Base-by-base conservation (phyloP, 139 green algal species). In the Picochlorum sp. region DNA sequence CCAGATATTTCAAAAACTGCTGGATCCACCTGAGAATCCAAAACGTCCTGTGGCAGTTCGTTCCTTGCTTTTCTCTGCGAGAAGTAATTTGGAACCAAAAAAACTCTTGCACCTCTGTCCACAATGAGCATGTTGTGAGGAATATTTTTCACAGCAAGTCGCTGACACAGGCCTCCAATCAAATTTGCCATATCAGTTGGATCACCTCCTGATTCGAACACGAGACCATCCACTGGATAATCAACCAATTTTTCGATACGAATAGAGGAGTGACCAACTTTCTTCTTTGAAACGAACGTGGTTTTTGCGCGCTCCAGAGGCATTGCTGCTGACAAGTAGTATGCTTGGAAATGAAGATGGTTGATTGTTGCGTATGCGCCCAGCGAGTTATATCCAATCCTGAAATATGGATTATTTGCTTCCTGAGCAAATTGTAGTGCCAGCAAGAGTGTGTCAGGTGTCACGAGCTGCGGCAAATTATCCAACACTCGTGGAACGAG, bases 321-420 rank as follows among this genome's bases (percentile, higher is more conserved):
- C 63, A 97, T 88, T 2, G 85, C 73, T 0, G 72, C 61, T 7
- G 74, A 63, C 26, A 97, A 75, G 72, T 94, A 95, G 65, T 70
- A 63, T 15, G 86, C 86, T 84, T 99, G 94, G 77, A 97, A 98
- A 80, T 99, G 94, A 52, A 99, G 84, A 70, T 99, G 94, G 82
- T 99, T 99, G 81, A 99, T 95, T 49, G 94, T 98, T 50, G 84
- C 94, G 57, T 93, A 99, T 4, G 94, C 94, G 21, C 94, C 94
- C 49, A 99, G 80, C 1, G 83, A 92, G 76, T 99, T 99, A 83
- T 89, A 99, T 44, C 90, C 89, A 9, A 98, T 73, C 6, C 92
- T 77, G 62, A 99, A 91, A 77, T 89, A 89, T n/a, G 86, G 83
- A 75, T 94, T 96, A 75, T 83, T 75, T 15, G 81, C 73, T 72